A percentile compares a stretch with the other conserved stretches of the same genome.
phyloP scores from a whole-genome alignment of 768 basidiomycete genomes.

The Lenzites betulinus region DNA sequence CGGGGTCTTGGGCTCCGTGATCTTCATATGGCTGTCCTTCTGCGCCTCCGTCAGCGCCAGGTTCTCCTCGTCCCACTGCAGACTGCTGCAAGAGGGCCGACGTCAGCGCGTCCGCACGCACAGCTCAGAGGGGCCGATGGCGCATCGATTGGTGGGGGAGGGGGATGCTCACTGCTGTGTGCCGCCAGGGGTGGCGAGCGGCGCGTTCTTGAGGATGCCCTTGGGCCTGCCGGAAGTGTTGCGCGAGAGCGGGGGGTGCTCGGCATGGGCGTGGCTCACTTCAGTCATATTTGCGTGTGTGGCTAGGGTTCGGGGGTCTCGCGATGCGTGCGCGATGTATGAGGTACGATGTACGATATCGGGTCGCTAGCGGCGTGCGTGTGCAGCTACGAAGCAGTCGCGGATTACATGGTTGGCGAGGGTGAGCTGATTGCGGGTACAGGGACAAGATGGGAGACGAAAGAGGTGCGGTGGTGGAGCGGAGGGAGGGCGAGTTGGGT shows the following conservation, averaged over 20 bases:
- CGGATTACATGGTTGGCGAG: neutral
- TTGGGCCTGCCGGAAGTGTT: conserved; percentile 67
- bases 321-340: neutral
- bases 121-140: neutral
- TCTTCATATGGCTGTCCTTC: conserved; percentile 98
- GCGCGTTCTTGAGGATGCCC: conserved; percentile 87
- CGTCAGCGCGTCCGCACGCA: neutral
- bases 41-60: conserved; percentile 88
- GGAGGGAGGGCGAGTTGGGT: neutral
- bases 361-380: neutral
- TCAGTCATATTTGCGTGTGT: neutral
- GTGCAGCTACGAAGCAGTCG: neutral
- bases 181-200: conserved; percentile 42
- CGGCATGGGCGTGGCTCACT: conserved; percentile 16
- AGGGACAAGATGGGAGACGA: neutral
- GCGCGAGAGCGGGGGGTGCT: conserved; percentile 52
- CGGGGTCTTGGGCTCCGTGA: conserved; percentile 96
- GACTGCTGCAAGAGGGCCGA: conserved; percentile 45
- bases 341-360: conserved; percentile 22
- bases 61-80: conserved; percentile 97
- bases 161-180: conserved; percentile 46
- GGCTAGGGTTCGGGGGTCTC: neutral
- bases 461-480: neutral
- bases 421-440: neutral
- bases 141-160: neutral